These are phyloP conservation scores for Phytopythium kandeliae DNA, from an alignment of 352 stramenopile genomes.

Conservation along the genomic window DNA sequence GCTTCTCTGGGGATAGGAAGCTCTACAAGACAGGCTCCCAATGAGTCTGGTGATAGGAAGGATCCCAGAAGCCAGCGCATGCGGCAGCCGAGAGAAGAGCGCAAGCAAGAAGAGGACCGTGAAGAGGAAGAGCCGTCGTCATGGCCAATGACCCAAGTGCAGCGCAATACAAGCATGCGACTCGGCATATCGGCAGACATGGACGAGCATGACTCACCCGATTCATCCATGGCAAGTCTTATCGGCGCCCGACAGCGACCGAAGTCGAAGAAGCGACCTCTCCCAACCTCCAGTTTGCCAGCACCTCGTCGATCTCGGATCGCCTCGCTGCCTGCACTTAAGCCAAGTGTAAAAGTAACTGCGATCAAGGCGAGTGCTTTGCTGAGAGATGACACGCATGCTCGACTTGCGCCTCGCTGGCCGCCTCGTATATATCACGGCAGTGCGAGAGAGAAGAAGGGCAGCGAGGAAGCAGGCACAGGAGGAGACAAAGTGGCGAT, in stretches of 20 bases:
- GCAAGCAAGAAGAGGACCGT: background rate
- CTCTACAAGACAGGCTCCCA: background rate
- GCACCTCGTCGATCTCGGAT: background rate
- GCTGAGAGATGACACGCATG: background rate
- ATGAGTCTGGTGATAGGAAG: background rate
- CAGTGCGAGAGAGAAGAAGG: background rate
- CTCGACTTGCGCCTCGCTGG: background rate
- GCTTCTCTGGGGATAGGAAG: background rate
- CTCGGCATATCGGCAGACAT: conserved; percentile 1
- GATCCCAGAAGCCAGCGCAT: background rate
- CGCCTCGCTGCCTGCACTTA: background rate
- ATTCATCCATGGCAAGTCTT: background rate
- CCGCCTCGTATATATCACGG: background rate
- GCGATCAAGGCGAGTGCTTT: background rate
- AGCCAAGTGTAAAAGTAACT: background rate
- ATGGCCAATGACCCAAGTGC: background rate
- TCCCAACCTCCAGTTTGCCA: background rate
- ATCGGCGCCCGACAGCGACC: background rate
- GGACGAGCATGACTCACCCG: background rate
- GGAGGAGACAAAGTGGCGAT: background rate
- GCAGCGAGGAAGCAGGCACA: background rate
- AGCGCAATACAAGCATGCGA: background rate
- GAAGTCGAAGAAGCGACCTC: background rate
- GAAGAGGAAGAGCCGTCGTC: background rate
- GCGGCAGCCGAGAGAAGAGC: background rate